These are phyloP conservation scores for Bryopsis sp. DNA, from an alignment of 139 green algal species.

Conservation along the genomic window DNA sequence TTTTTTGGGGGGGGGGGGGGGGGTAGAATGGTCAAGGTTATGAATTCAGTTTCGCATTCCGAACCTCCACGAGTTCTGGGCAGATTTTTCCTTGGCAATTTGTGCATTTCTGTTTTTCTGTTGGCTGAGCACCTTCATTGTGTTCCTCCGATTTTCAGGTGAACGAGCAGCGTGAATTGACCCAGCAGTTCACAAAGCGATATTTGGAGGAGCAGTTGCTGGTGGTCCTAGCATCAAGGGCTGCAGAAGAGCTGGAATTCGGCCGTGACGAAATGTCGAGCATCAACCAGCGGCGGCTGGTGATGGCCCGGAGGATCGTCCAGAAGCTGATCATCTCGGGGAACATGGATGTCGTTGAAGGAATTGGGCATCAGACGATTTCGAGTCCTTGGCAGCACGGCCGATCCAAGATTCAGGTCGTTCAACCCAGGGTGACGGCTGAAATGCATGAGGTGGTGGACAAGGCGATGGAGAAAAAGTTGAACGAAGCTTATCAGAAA, in stretches of 20 bases:
- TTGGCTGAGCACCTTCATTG: no score
- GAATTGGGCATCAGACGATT: not conserved
- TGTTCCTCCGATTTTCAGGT: slow-evolving; percentile 33
- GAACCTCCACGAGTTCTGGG: no score
- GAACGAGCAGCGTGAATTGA: slow-evolving; percentile 46
- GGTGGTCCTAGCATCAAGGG: slow-evolving; percentile 30
- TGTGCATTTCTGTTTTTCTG: no score
- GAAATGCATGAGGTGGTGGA: slow-evolving; percentile 17
- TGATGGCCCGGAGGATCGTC: slow-evolving; percentile 44
- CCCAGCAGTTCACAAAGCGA: slow-evolving; percentile 39
- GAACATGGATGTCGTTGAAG: slow-evolving; percentile 26
- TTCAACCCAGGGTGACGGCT: slow-evolving; percentile 4
- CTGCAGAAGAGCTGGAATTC: slow-evolving; percentile 54
- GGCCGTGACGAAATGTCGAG: slow-evolving; percentile 47
- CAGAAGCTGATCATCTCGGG: slow-evolving; percentile 44
- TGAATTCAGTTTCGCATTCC: no score
- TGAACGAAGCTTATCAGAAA: slow-evolving; percentile 19
- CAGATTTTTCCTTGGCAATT: no score
- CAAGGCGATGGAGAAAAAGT: slow-evolving; percentile 8
- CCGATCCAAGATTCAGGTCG: not conserved
- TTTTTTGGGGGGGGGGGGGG: no score
- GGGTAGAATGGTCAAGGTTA: no score
- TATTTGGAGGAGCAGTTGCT: slow-evolving; percentile 62
- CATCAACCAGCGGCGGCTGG: slow-evolving; percentile 48
- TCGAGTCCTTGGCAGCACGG: not conserved